Base-by-base conservation (phyloP, 768 basidiomycete genomes). In the Omphalotus guepiniiformis region DNA sequence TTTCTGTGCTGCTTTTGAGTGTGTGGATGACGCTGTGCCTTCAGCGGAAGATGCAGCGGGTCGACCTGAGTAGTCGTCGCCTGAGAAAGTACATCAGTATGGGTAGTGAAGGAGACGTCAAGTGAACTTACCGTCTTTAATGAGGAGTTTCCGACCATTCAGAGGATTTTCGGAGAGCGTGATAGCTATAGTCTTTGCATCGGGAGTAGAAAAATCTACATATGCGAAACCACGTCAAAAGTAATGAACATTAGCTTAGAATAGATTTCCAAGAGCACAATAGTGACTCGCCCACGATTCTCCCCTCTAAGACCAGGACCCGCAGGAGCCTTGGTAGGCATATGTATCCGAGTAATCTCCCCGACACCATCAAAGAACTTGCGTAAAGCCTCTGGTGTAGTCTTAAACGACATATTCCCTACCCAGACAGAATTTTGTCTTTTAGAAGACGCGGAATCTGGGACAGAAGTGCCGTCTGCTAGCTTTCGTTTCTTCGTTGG, bases 141-240 rank as follows among this genome's bases (percentile, higher is more conserved):
- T 96, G 37, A 99, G 78, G 11, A 98, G 69, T 49, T 82, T 83
- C 53, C 96, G 76, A 5, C 95, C 95, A 23, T 94, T 78, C 12
- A 97, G 70, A 45, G 79, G 79, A 27, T 80, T 73, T 63, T 99
- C 96, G 3, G 92, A 91, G 35, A 86, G 69, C 3, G 80, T 72
- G 52, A 97, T 87, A 25, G 93, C 95, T 35, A 75, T 68, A 3
- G 58, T 60, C 60, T 95, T 89, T 11, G 79, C 82, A 26, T 93
- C 89, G 0, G 76, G 67, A 1, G 84, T 84, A 2, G 81, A 76
- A 62, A 98, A 96, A 67, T 98, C 95, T 49, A 98, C 88, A 69
- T 97, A 97, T 29, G 96, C 96, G 64, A 93, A 99, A 30, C 95
- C 97, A 49, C 13, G 42, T 13, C 8, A 21, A 30, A 19, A 27